Conservation (phyloP, 768 basidiomycete genomes). For the Rhizopogon vesiculosus region DNA sequence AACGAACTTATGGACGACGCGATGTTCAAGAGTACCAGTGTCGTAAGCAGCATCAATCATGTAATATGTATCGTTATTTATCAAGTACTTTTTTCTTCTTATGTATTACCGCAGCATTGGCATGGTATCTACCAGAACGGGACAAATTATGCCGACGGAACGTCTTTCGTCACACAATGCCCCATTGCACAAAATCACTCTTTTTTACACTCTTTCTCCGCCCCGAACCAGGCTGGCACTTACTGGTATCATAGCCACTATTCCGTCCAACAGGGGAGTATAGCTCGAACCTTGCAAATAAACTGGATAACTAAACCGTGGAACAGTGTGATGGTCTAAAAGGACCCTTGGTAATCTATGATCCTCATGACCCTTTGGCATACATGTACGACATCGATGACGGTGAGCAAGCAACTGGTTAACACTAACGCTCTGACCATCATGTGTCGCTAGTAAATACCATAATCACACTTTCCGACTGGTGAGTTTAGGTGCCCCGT, state of each 20-base stretch:
- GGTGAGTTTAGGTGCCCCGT: constrained; percentile 20
- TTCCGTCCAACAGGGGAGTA: constrained; percentile 23
- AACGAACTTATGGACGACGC: constrained; percentile 38
- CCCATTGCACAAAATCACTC: constrained; percentile 14
- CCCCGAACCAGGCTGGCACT: constrained; percentile 16
- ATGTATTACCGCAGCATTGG: constrained; percentile 39
- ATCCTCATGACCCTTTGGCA: constrained; percentile 33
- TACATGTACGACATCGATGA: constrained; percentile 39
- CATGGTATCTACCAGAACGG: constrained; percentile 44
- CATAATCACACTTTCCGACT: constrained; percentile 39
- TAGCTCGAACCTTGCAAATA: too few species aligned
- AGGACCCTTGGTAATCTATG: constrained; percentile 35
- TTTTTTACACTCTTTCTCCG: constrained; percentile 21
- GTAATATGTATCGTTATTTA: neutral
- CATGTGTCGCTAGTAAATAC: constrained; percentile 19
- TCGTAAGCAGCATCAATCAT: constrained; percentile 30
- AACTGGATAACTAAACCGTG: too few species aligned
- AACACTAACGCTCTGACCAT: neutral
- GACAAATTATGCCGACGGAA: constrained; percentile 43
- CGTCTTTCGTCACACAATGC: constrained; percentile 29
- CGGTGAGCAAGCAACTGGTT: neutral
- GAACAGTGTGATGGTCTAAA: constrained; percentile 29
- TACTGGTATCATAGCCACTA: constrained; percentile 33
- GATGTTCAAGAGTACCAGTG: constrained; percentile 46
- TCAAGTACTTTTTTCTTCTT: neutral